Evolutionary conservation across 176 grass and related monocot genomes (phyloP).

Genomic region (Aegilops tauschii): DNA sequence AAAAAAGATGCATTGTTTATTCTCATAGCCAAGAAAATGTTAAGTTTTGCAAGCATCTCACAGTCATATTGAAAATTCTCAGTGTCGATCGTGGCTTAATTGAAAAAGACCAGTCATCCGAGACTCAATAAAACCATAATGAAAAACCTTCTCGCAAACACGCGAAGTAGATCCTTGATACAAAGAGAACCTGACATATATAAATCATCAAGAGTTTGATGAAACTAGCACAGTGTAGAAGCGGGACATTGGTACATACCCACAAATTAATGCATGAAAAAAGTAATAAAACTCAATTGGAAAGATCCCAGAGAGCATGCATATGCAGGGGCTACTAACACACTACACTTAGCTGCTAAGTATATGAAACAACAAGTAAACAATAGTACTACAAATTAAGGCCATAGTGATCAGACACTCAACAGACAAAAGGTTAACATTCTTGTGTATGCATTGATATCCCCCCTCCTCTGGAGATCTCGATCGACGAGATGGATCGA

Average conservation of each 20-base stretch:
- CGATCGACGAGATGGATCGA: neutral
- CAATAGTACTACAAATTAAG: neutral
- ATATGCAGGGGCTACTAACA: neutral
- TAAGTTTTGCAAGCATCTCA: neutral
- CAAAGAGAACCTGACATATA: neutral
- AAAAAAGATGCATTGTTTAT: neutral
- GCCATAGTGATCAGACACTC: neutral
- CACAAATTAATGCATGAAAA: neutral
- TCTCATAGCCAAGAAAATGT: neutral
- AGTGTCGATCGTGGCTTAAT: too few relatives aligned
- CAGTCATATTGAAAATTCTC: neutral
- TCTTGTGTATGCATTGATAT: conserved; percentile 9
- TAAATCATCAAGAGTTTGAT: neutral
- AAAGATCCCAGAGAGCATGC: neutral
- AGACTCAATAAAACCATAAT: neutral
- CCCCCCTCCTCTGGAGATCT: neutral
- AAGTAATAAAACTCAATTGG: too few relatives aligned
- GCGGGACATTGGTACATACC: neutral
- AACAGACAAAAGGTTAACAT: neutral
- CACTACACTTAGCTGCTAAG: neutral
- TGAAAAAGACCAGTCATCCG: neutral
- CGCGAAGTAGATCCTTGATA: neutral
- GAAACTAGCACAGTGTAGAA: neutral
- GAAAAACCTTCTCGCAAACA: neutral
- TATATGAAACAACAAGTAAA: neutral